A percentile compares a stretch with the other conserved stretches of the same genome.
These are phyloP conservation scores for Marsdenia floribunda DNA, from an alignment of 257 asterid genomes.

Conservation along the genomic window DNA sequence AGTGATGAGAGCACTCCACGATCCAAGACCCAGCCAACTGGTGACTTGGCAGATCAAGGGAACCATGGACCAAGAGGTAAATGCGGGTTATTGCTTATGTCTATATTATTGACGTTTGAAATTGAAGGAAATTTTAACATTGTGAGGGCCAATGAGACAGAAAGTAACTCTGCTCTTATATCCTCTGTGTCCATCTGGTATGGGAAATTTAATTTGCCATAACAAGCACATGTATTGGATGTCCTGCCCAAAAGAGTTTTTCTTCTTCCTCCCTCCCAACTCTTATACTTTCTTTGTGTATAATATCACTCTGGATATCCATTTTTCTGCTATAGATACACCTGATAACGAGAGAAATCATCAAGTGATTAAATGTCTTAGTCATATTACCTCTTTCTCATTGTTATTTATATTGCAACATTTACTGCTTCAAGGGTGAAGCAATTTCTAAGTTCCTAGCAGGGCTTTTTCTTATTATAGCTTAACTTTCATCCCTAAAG, in stretches of 20 bases:
- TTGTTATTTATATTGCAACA: neutral
- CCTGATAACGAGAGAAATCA: neutral
- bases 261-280: neutral
- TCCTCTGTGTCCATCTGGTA: neutral
- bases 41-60: constrained; percentile 33
- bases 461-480: neutral
- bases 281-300: neutral
- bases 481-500: neutral
- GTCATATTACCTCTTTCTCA: neutral
- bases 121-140: neutral
- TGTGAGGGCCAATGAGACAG: neutral
- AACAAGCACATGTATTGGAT: neutral
- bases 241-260: neutral
- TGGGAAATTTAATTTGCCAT: neutral
- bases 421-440: neutral
- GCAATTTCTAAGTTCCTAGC: neutral
- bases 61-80: constrained; percentile 32
- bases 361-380: neutral
- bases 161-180: neutral
- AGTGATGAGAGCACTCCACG: constrained; percentile 53
- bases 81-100: constrained; percentile 4
- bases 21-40: constrained; percentile 45
- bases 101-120: neutral
- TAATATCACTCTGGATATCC: neutral
- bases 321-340: neutral